Conservation (phyloP, 73 alveolate genomes). For the Effrenium voratum region DNA sequence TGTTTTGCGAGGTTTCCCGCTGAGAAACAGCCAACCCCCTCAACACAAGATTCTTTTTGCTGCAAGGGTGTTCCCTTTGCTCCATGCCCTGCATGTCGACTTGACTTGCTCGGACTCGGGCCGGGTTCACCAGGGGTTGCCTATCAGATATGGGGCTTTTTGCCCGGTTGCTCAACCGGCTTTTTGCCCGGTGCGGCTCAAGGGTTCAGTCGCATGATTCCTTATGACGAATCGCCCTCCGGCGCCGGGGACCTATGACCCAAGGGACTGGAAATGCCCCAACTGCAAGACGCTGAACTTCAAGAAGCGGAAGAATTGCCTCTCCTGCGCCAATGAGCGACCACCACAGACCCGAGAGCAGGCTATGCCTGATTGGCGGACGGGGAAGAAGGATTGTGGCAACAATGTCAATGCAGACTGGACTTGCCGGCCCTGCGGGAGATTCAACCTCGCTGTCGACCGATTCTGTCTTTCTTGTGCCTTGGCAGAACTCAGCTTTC, state of each 20-base stretch:
- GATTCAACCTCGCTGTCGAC: constrained; percentile 70
- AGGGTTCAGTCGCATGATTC: not conserved
- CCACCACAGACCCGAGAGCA: constrained; percentile 73
- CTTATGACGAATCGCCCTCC: constrained; percentile 94
- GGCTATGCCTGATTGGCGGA: constrained; percentile 89
- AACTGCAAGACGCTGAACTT: constrained; percentile 89
- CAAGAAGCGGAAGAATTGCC: constrained; percentile 90
- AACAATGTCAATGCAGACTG: constrained; percentile 81
- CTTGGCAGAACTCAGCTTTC: too few relatives aligned
- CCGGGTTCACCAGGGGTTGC: too few relatives aligned
- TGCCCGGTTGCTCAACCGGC: too few relatives aligned
- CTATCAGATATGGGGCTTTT: too few relatives aligned
- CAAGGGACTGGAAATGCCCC: constrained; percentile 92
- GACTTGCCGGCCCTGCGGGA: constrained; percentile 87
- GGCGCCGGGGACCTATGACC: constrained; percentile 93
- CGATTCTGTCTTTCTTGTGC: constrained; percentile 61
- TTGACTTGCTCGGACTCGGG: too few relatives aligned
- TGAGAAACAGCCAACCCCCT: too few relatives aligned
- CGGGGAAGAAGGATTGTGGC: constrained; percentile 90
- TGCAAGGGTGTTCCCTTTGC: too few relatives aligned
- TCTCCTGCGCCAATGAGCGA: constrained; percentile 58
- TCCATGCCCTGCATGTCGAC: too few relatives aligned
- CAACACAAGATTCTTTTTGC: too few relatives aligned
- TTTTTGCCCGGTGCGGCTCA: not conserved
- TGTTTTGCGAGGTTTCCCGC: too few relatives aligned